Base-by-base conservation (phyloP, 495 filamentous ascomycete genomes). In the Darksidea phi region DNA sequence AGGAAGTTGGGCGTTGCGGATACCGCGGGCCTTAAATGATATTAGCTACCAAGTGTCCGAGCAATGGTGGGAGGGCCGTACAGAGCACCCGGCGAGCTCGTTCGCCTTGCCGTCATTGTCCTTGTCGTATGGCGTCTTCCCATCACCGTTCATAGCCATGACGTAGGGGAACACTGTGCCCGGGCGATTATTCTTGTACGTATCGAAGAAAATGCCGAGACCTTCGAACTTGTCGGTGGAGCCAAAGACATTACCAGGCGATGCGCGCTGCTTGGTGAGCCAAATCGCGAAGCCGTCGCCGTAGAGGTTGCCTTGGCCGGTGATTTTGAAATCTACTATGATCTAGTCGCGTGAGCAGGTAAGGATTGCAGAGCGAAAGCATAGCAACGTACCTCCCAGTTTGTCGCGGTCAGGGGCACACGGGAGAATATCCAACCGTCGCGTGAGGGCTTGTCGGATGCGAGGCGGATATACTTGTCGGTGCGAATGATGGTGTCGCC, bases 101-200 rank as follows among this genome's bases (percentile, higher is more conserved):
- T 88, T 92, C 37, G 84, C 83, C 79, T 97, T 97, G 63, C 95
- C 95, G 72, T 99, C 95, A 67, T 93, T 92, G 63, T 85, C 87
- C 74, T 97, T 89, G 76, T 97, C 90, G 75, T 99, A 99, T 18
- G 79, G 76, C 26, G 88, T 95, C 72, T 88, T 76, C 28, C 94
- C 91, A 73, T 99, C 94, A 48, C 87, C 94, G 70, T 96, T 79
- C 94, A 97, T 97, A 50, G 95, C 95, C 91, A 97, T 95, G 67
- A 99, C 88, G 68, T 96, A 97, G 38, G 95, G 95, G 75, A 99
- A 99, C 21, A 95, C 86, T 17, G 88, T 86, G 10, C 95, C 95
- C 8, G 95, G 95, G 17, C 95, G 85, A 78, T 96, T 95, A 78
- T 99, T 99, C 85, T 99, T 99, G 79, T 99, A 99, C 47, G 95